phyloP scores from a whole-genome alignment of 2,329 filamentous ascomycete genomes.

The Graphilbum fragrans region DNA sequence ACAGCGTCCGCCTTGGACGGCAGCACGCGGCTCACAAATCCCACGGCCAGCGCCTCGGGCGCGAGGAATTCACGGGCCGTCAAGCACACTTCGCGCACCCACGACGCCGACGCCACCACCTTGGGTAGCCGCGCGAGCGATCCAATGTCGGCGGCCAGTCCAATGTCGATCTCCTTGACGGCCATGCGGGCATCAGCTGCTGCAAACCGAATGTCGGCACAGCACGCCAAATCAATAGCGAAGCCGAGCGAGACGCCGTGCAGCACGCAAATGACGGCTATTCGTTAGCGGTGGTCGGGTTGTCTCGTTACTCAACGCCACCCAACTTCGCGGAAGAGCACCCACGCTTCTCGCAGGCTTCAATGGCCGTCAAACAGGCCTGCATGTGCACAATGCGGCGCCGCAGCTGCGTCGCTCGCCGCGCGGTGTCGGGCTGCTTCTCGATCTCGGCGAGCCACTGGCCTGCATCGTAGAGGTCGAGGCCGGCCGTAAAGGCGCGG shows the following conservation, averaged over 20 bases:
- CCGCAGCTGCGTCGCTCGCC: constrained; percentile 49
- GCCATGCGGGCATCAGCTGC: constrained; percentile 47
- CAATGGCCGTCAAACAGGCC: constrained; percentile 59
- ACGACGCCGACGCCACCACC: constrained; percentile 55
- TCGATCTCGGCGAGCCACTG: constrained; percentile 36
- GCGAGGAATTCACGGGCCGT: constrained; percentile 58
- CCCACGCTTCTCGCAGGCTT: constrained; percentile 79
- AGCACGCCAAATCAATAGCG: constrained; percentile 60
- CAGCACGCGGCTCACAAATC: constrained; percentile 56
- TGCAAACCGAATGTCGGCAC: constrained; percentile 59
- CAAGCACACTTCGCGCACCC: constrained; percentile 70
- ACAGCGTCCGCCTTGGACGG: constrained; percentile 52
- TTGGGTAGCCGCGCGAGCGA: constrained; percentile 64
- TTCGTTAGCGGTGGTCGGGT: too few relatives aligned
- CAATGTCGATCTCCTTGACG: constrained; percentile 76
- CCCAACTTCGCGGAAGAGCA: constrained; percentile 9
- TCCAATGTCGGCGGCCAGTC: constrained; percentile 67
- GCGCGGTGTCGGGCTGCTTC: constrained; percentile 45
- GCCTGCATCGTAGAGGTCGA: constrained; percentile 67
- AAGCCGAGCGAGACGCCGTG: constrained; percentile 71
- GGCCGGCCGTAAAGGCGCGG: constrained; percentile 71
- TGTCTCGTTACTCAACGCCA: too few relatives aligned
- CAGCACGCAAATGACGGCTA: constrained; percentile 69
- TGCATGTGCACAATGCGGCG: constrained; percentile 72
- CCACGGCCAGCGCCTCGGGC: constrained; percentile 56